Evolutionary conservation across 1,284 basidiomycete genomes (phyloP), one percentile per base, ranked within the genome.

Genomic region (Cutaneotrichosporon spelunceum): DNA sequence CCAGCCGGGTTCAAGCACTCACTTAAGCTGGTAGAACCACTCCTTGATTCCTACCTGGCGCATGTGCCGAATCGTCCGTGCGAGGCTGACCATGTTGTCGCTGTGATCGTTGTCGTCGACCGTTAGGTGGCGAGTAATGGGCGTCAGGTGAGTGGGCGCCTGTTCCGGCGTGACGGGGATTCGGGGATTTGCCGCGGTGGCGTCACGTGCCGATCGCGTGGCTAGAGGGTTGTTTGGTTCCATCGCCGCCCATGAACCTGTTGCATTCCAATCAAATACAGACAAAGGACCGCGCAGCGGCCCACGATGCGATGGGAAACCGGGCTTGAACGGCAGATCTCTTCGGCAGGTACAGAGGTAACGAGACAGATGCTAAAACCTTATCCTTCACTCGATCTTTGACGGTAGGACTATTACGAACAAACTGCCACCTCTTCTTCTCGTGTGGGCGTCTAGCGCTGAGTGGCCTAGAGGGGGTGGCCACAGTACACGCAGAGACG

Each of bases 11-110:
- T 23, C 45, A 26, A 16, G 21, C 33, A 75, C 76, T 66, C 71
- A 78, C 76, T 67, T 72, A 73, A 79, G 76, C 57, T 90, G 86
- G 68, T 86, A 85, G 86, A 88, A 90, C 88, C 88, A 93, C 79
- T 91, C 88, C 69, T 84, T 84, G 61, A 90, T 73, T 14, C 92
- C 92, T 19, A 86, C 87, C 52, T 85, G 84, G 58, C 85, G 86
- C 57, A 91, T 82, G 74, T 84, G 88, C 68, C 88, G 86, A 70
- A 94, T 79, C 56, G 89, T 90, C 68, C 91, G 85, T 53, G 81
- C 79, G 59, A 94, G 77, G 48, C 89, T 91, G 69, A 89, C 85
- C 84, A 88, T 90, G 74, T 27, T 50, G 60, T 34, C 9, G 21
- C 23, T 48, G 55, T n/a, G 23, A 44, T 33, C 42, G 27, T 34